Base-by-base conservation (phyloP, 2,329 filamentous ascomycete species). In the Fusarium citri region DNA sequence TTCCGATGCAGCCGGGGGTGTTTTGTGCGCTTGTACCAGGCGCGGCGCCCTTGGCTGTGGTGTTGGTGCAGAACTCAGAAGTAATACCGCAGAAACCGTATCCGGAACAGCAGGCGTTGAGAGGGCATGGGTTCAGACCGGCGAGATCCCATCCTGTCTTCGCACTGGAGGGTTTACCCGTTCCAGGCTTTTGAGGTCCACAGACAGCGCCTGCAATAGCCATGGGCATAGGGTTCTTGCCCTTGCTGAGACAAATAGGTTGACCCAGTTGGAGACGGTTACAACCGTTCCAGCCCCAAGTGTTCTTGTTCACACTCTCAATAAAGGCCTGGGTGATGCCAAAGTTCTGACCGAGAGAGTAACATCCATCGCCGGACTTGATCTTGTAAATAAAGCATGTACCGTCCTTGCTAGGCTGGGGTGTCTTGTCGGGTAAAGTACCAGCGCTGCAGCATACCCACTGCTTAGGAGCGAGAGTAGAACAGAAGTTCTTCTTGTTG, bases 71-170 rank as follows among this genome's bases (percentile, higher is more conserved):
- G 67, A 84, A 85, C 16, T 83, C 83, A 2, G 68, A 66, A 0
- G 81, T 83, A 2, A 78, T 78, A 8, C 84, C 84, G 25, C 84
- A 86, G 49, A 82, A 77, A 1, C 84, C 84, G 76, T 81, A 82
- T 20, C 76, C 73, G 15, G 79, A 77, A 67, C 82, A 83, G 68
- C 81, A 83, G 1, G 77, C 79, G 26, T 82, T 82, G 1, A 84
- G 74, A 0, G 81, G 81, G 62, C 85, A 87, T 0, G 79, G 81
- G 63, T 86, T 87, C 8, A 87, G 72, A 11, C 74, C 69, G 1
- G 76, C 66, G 6, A 85, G 72, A 51, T 74, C 75, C 74, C 45
- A 63, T 1, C 59, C 37, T 16, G 71, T 78, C n/a, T 77, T 79
- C 2, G 68, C 59, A 15, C 76, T 70, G 0, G 72, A 18, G 0